Percentiles rank a stretch among this genome's conserved stretches.
These are phyloP conservation scores for Salvia sclarea DNA, from an alignment of 305 asterid genomes.

Conservation along the genomic window DNA sequence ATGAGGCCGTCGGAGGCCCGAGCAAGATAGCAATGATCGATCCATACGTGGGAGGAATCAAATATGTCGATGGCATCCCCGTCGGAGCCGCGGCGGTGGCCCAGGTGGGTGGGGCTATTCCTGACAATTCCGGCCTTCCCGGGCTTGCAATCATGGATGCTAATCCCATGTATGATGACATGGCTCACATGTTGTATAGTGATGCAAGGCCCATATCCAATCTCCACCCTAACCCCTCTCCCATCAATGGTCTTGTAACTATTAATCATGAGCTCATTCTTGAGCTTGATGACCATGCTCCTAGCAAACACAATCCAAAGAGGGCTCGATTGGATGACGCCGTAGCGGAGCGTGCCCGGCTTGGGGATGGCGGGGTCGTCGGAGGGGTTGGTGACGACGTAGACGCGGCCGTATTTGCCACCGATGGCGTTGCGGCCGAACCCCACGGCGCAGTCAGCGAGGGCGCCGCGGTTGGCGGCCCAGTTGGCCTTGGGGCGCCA, in stretches of 20 bases:
- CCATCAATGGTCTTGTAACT: conserved; percentile 81
- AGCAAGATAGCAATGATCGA: conserved; percentile 67
- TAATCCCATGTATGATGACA: conserved; percentile 63
- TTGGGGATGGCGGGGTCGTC: conserved; percentile 57
- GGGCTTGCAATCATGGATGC: conserved; percentile 67
- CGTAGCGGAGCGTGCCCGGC: conserved; percentile 69
- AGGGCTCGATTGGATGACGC: conserved; percentile 59
- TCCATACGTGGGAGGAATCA: conserved; percentile 54
- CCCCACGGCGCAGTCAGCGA: conserved; percentile 72
- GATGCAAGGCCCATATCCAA: conserved; percentile 66
- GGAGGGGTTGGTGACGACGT: conserved; percentile 57
- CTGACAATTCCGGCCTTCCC: conserved; percentile 55
- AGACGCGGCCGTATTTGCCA: conserved; percentile 53
- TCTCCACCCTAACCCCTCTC: conserved; percentile 64
- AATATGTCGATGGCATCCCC: conserved; percentile 66
- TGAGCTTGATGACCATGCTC: conserved; percentile 56
- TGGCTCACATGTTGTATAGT: conserved; percentile 53
- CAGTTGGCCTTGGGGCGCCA: conserved; percentile 61
- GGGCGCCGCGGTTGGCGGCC: conserved; percentile 54
- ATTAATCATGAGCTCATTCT: conserved; percentile 60
- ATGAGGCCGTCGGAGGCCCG: conserved; percentile 58
- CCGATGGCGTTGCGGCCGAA: conserved; percentile 59
- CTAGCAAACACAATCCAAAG: conserved; percentile 60
- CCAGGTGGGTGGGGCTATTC: conserved; percentile 49
- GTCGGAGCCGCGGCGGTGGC: conserved; percentile 55